Evolutionary conservation across 768 basidiomycete genomes (phyloP).

Genomic region (Suillus sp.): DNA sequence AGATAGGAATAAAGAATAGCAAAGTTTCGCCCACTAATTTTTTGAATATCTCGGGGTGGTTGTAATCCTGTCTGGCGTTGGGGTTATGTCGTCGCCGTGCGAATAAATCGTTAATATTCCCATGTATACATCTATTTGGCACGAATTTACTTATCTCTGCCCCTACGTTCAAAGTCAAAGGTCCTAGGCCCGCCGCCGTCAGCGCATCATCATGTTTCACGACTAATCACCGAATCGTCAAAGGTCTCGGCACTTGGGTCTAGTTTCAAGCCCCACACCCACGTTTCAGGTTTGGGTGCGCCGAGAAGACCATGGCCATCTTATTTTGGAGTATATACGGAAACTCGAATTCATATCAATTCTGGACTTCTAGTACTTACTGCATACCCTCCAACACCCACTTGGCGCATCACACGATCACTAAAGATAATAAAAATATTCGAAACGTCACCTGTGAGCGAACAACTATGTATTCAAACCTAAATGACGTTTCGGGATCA

Average conservation of each 20-base stretch:
- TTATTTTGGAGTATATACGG: not conserved
- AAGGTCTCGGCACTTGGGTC: not conserved
- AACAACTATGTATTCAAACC: not conserved
- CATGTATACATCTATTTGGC: constrained; percentile 11
- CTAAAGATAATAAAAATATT: constrained; percentile 3
- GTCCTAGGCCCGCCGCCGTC: not conserved
- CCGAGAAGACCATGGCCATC: not conserved
- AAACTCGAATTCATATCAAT: constrained; percentile 5
- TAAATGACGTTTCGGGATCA: not conserved
- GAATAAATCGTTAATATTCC: constrained; percentile 12
- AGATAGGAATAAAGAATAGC: constrained; percentile 13
- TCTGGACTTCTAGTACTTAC: not conserved
- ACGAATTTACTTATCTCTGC: constrained; percentile 2
- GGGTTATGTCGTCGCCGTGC: constrained; percentile 11
- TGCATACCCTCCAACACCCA: not conserved
- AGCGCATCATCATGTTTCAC: not conserved
- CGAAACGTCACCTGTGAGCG: not conserved
- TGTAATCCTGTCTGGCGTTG: constrained; percentile 8
- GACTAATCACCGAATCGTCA: not conserved
- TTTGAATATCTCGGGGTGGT: constrained; percentile 14
- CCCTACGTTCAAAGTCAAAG: not conserved
- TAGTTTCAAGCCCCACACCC: not conserved
- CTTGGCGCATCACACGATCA: not conserved
- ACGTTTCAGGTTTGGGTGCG: not conserved
- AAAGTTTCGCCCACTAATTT: constrained; percentile 11